Base-by-base conservation (phyloP, 768 basidiomycete genomes). In the Suillus spraguei region DNA sequence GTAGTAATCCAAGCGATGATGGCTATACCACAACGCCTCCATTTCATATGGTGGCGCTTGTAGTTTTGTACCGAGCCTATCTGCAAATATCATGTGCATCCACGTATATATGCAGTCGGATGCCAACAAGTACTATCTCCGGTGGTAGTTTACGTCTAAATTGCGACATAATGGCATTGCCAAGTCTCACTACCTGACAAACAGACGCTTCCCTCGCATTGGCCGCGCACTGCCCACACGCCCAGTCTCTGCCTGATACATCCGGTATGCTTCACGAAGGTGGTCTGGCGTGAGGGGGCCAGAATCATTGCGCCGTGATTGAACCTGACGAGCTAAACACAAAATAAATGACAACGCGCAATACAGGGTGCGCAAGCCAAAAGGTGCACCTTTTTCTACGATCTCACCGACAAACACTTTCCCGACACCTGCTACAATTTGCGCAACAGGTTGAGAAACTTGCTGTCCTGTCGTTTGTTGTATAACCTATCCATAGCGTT, bases 351-450 rank as follows among this genome's bases (percentile, higher is more conserved):
- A 35, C 22, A 61, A 47, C 9, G 58, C 14, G 0, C 3, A 44
- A 53, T 32, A 44, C 32, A 39, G n/a, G 28, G 28, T 33, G 39
- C 17, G 33, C 0, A 24, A 44, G 52, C 39, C 10, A 38, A 20
- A 2, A 61, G 10, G 11, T 5, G 61, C 56, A 92, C 94, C 94
- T 77, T 90, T 91, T 71, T 95, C 94, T 20, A 95, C 85, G 6
- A 97, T 91, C 74, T 96, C 94, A 3, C 95, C 95, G 4, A 97
- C 93, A 64, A 95, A 97, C 0, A 97, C 93, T 71, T 96, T 97
- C 16, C 86, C 84, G 63, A 97, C 91, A 65, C 95, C 95, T 6
- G 94, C 93, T 3, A 96, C 90, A 50, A 95, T 87, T 66, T 95
- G 94, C 2, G 94, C 90, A 5, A 96, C 91, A 4, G 92, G 91